These are phyloP conservation scores for Zangia roseola DNA, from an alignment of 768 basidiomycete species.

Conservation along the genomic window DNA sequence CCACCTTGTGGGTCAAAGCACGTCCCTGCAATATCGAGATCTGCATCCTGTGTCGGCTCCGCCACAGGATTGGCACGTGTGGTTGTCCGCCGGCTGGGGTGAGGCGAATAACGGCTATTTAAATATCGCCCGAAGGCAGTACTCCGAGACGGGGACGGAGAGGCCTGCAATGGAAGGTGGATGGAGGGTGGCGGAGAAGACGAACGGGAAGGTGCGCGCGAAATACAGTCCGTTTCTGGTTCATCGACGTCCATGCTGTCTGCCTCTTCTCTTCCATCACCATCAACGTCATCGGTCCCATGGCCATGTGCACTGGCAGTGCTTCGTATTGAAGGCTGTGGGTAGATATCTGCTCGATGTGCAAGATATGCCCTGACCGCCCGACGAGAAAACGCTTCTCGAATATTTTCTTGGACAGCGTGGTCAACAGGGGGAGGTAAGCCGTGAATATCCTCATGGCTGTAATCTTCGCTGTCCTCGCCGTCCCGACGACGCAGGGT, in stretches of 20 bases:
- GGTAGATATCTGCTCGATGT: constrained; percentile 22
- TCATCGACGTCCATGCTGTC: constrained; percentile 53
- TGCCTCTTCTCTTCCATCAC: constrained; percentile 33
- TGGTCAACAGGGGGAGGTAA: constrained; percentile 56
- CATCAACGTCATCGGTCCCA: constrained; percentile 22
- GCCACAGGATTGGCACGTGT: constrained; percentile 7
- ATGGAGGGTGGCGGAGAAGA: constrained; percentile 46
- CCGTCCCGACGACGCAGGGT: constrained; percentile 19
- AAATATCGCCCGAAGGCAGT: constrained; percentile 17
- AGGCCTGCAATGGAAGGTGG: constrained; percentile 29
- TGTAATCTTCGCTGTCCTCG: constrained; percentile 32
- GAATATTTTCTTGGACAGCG: constrained; percentile 55
- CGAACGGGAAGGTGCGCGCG: constrained; percentile 45
- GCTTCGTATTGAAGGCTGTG: constrained; percentile 20
- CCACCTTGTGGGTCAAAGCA: constrained; percentile 73
- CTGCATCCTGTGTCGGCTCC: constrained; percentile 18
- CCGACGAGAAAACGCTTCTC: constrained; percentile 51
- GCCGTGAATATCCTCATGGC: constrained; percentile 49
- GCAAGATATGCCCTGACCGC: constrained; percentile 39
- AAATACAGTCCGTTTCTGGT: constrained; percentile 53
- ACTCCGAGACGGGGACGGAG: constrained; percentile 21
- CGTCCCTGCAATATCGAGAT: constrained; percentile 62
- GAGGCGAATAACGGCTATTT: constrained; percentile 20
- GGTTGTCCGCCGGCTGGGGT: constrained; percentile 16
- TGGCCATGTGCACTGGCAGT: constrained; percentile 12